Conservation (phyloP, 257 asterid species). For the Paulownia fortunei region DNA sequence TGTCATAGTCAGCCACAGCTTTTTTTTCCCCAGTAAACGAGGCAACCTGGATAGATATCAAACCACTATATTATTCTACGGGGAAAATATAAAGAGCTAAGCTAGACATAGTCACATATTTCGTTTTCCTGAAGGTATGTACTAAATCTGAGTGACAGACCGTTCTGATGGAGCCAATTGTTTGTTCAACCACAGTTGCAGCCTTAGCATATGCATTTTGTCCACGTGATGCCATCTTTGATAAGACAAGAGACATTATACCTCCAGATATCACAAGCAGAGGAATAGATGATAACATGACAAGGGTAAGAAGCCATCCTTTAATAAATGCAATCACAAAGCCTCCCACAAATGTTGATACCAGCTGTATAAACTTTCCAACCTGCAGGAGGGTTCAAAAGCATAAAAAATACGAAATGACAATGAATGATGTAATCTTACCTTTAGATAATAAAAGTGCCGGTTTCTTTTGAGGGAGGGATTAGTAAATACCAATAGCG, state of each 20-base stretch:
- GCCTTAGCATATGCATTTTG: slow-evolving; percentile 60
- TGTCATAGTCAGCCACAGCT: slow-evolving; percentile 54
- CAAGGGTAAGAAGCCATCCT: slow-evolving; percentile 70
- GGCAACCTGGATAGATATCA: slow-evolving; percentile 49
- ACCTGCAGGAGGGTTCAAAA: slow-evolving; percentile 41
- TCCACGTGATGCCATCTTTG: slow-evolving; percentile 54
- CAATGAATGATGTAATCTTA: background rate
- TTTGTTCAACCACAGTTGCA: slow-evolving; percentile 56
- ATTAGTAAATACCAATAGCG: background rate
- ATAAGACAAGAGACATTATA: slow-evolving; percentile 33
- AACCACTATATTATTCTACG: background rate
- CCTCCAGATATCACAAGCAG: slow-evolving; percentile 47
- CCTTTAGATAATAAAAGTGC: background rate
- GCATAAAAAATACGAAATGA: background rate
- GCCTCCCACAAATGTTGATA: slow-evolving; percentile 60
- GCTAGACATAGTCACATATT: background rate
- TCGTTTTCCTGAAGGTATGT: background rate
- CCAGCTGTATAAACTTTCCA: slow-evolving; percentile 55
- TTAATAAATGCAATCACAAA: slow-evolving; percentile 54
- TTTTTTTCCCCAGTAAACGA: slow-evolving; percentile 68
- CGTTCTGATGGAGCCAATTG: slow-evolving; percentile 60
- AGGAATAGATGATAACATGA: slow-evolving; percentile 56
- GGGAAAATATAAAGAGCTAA: background rate
- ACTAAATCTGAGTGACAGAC: slow-evolving; percentile 44
- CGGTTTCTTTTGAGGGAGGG: background rate